A percentile compares a stretch with the other conserved stretches of the same genome.
phyloP scores from a whole-genome alignment of 495 filamentous ascomycete genomes.

The Lepidopterella palustris region DNA sequence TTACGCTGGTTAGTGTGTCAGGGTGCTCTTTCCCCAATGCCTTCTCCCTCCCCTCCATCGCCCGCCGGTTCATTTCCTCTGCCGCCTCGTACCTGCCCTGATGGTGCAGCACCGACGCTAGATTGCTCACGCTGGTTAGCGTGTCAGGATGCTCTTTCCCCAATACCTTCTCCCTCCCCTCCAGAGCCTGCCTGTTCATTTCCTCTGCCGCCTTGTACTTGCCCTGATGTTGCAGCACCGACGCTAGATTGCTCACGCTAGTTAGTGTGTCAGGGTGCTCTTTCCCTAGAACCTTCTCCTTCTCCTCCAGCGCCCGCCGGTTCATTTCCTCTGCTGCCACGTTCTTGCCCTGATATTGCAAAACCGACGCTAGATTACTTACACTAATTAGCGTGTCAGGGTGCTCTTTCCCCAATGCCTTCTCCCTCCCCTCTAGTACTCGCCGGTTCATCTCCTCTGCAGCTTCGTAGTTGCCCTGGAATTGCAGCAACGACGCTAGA shows the following conservation, averaged over 20 bases:
- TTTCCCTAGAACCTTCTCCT: background rate
- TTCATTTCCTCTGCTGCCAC: too few species aligned
- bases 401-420: background rate
- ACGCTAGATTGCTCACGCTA: background rate
- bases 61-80: too few species aligned
- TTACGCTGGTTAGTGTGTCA: too few species aligned
- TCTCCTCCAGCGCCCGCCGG: background rate
- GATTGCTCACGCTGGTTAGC: background rate
- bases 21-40: too few species aligned
- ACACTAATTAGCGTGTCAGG: background rate
- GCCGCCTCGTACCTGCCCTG: too few species aligned
- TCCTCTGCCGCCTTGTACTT: too few species aligned
- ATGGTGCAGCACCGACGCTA: background rate
- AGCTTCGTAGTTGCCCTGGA: background rate
- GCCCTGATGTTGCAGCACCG: background rate
- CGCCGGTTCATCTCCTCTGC: background rate
- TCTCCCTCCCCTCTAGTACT: background rate
- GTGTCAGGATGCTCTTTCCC: background rate
- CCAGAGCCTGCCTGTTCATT: background rate
- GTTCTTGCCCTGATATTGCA: background rate
- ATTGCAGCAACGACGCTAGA: background rate
- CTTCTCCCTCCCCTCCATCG: too few species aligned
- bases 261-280: background rate
- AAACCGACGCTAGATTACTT: background rate
- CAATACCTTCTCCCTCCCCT: background rate